Evolutionary conservation across 2,329 filamentous ascomycete genomes (phyloP).

Genomic region (Chaetomium olivaceum): DNA sequence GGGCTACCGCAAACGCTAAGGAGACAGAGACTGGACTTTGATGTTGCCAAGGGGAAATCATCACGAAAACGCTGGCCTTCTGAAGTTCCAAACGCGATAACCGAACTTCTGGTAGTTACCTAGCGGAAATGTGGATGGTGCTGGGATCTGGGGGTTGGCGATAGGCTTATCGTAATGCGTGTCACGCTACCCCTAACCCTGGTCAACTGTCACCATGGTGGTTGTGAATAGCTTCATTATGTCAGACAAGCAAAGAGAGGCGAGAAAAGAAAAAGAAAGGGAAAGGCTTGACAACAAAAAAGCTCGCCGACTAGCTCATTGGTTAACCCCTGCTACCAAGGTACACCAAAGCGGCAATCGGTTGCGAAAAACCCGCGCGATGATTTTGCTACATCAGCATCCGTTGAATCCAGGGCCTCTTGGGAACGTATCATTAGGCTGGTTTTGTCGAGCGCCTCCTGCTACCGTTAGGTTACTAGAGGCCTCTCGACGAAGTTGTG

Average conservation of each 20-base stretch:
- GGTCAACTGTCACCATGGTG: not conserved
- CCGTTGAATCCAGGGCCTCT: not conserved
- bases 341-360: not conserved
- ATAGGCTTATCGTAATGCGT: constrained; percentile 9
- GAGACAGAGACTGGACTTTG: not conserved
- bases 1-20: not conserved
- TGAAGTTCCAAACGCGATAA: not conserved
- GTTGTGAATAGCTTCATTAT: not conserved
- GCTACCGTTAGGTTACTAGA: no score
- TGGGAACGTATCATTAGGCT: not conserved
- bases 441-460: no score
- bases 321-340: not conserved
- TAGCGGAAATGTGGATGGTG: constrained; percentile 1
- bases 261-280: not conserved
- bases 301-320: not conserved
- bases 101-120: not conserved
- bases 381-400: not conserved
- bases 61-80: constrained; percentile 9
- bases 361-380: not conserved
- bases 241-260: not conserved
- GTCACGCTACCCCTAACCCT: constrained; percentile 7
- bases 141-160: not conserved
- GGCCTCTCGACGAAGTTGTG: not conserved
- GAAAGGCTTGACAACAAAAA: not conserved
- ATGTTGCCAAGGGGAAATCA: constrained; percentile 5